Evolutionary conservation across 345 rosid genomes (phyloP), one percentile per base, ranked within the genome.

Genomic region (Euphorbia tirucalli): DNA sequence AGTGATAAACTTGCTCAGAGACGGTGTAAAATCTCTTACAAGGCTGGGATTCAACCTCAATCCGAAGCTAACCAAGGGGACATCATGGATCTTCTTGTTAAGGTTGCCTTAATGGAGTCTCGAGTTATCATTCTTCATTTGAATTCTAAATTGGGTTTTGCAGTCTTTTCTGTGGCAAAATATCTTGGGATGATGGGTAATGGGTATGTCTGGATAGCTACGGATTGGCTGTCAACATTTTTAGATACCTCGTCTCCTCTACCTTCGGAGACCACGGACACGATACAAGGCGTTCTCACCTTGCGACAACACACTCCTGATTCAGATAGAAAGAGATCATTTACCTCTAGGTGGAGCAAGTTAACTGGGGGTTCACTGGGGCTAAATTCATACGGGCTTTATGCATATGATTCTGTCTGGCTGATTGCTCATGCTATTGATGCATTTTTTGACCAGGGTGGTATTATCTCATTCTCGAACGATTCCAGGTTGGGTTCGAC

Each of bases 181-280:
- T 80, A 87, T 79, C 92, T 94, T 52, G 85, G 89, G 61, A 94
- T 94, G 97, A 89, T 94, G 92, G 92, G 92, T 14, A 90, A 87
- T 74, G 98, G 97, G 3, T 94, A 86, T 37, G 98, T 87, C 18
- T 94, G 98, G 98, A 92, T 94, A 59, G 91, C 97, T 43, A 92
- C 97, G 1, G 96, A 92, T 82, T 90, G 95, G 97, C 87, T 94
- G 16, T 84, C 97, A 0, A 75, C 87, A 21, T 56, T 60, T 64
- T 76, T 94, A 18, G 98, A 94, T 77, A 86, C 95, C 63, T 70
- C 44, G 9, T 79, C 85, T 22, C 89, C 86, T 32, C 75, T 90
- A 1, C 83, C 93, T 22, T 30, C 88, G 15, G 96, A 90, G 61
- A 80, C 67, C n/a, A 82, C 88, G 75, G 91, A 87, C 11, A 65